phyloP scores from a whole-genome alignment of 176 grass and related monocot genomes.

The Phragmites australis region DNA sequence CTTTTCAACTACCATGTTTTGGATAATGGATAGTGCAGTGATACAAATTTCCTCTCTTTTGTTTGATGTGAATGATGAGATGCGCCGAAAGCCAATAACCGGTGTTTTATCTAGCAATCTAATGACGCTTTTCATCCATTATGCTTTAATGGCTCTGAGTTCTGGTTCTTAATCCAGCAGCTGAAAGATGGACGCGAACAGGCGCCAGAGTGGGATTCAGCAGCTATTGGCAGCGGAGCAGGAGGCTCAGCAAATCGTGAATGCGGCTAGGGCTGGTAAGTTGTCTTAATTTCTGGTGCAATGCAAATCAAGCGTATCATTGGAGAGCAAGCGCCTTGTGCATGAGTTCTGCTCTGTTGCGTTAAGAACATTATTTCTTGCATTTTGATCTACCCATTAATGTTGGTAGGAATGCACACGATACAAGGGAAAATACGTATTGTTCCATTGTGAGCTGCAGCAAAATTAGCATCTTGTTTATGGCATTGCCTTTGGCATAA shows the following conservation, averaged over 20 bases:
- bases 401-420: not conserved
- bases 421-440: not conserved
- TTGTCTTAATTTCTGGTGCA: not conserved
- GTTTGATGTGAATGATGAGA: not conserved
- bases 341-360: not conserved
- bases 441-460: not conserved
- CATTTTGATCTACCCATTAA: not conserved
- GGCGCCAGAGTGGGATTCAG: constrained; percentile 72
- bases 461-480: not conserved
- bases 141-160: not conserved
- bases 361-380: not conserved
- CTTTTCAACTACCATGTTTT: not conserved
- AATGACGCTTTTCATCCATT: not conserved
- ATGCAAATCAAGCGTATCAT: not conserved
- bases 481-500: not conserved
- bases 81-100: too few species aligned
- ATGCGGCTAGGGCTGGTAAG: constrained; percentile 56
- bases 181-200: constrained; percentile 52
- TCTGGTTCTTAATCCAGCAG: not conserved
- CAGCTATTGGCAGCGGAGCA: constrained; percentile 74
- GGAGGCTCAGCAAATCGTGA: constrained; percentile 72
- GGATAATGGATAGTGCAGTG: not conserved
- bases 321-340: not conserved
- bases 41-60: not conserved
- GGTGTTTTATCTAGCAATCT: not conserved